Base-by-base conservation (phyloP, 192 early-diverging fungal genomes). In the Rhizoclosmatium globosum region DNA sequence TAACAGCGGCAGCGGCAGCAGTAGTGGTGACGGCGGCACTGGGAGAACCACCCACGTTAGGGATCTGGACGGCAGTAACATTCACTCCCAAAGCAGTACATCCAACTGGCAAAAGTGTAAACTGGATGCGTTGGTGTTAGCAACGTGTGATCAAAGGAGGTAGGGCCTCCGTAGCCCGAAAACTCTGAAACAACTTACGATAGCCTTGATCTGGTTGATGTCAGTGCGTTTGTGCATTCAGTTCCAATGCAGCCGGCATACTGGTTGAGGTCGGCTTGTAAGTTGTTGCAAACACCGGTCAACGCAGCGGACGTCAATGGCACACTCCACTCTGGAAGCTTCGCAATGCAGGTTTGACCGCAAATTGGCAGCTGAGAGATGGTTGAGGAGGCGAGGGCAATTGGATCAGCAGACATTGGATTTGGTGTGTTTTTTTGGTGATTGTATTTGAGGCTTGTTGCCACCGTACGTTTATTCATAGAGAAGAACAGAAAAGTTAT, bases 261-360 rank as follows among this genome's bases (percentile, higher is more conserved):
- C 2, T 4, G 2, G 72, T 59, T 45, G 9, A 74, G 7, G 19
- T 74, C 23, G 43, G 2, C 44, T 47, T 74, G 72, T 1, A 74
- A 11, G 59, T 74, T 48, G 7, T 21, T 43, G 72, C 72, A 74
- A 15, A 74, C 61, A 2, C 17, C 59, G 59, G 7, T 64, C 58
- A 74, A 31, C 4, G 61, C 72, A 64, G 59, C 72, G 41, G 62
- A 9, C n/a, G 72, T 74, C 42, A 74, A n/a, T 6, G 72, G 72
- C 2, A 11, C n/a, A 41, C 19, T 38, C 57, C 61, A 74, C 9
- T 59, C 61, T 19, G 72, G 72, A 7, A 74, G 44, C 2, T 23
- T 62, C 3, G n/a, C 19, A 43, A 74, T 60, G 72, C 72, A 74
- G 45, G 72, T 74, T 17, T 43, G 43, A 4, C 72, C 72, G 38